A percentile compares a stretch with the other conserved stretches of the same genome.
phyloP scores from a whole-genome alignment of 768 basidiomycete species.

The Pleurotus tuoliensis region DNA sequence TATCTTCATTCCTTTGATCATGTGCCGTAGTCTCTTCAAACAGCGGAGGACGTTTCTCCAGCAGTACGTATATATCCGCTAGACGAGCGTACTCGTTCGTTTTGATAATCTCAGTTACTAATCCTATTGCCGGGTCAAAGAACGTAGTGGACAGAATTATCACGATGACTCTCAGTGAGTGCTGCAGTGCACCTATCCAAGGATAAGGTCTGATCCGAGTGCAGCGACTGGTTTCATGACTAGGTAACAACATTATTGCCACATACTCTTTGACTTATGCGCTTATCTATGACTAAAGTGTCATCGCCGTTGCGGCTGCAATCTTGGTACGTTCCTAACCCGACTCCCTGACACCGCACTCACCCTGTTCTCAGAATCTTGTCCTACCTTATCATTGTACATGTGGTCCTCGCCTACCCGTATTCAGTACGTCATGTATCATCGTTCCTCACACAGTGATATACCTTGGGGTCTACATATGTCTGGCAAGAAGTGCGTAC shows the following conservation, averaged over 20 bases:
- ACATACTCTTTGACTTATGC: neutral
- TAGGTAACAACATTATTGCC: neutral
- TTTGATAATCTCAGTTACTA: too few relatives aligned
- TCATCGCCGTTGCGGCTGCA: neutral
- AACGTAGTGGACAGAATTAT: neutral
- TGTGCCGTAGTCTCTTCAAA: constrained; percentile 26
- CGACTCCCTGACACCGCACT: neutral
- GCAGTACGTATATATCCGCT: neutral
- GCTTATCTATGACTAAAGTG: neutral
- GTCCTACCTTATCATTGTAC: neutral
- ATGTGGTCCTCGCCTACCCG: neutral
- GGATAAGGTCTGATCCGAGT: neutral
- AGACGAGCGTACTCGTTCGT: too few relatives aligned
- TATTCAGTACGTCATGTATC: neutral
- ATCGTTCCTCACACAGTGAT: neutral
- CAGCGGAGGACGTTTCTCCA: constrained; percentile 17
- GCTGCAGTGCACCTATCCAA: neutral
- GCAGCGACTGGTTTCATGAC: neutral
- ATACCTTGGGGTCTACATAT: constrained; percentile 1
- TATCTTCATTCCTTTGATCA: constrained; percentile 24
- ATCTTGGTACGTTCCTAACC: neutral
- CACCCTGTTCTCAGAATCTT: neutral
- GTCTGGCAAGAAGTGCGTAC: neutral
- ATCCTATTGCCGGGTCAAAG: neutral
- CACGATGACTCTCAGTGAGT: neutral